Percentiles rank a stretch among this genome's conserved stretches.
phyloP scores from a whole-genome alignment of 2,329 filamentous ascomycete genomes.

The Penicillium freii region DNA sequence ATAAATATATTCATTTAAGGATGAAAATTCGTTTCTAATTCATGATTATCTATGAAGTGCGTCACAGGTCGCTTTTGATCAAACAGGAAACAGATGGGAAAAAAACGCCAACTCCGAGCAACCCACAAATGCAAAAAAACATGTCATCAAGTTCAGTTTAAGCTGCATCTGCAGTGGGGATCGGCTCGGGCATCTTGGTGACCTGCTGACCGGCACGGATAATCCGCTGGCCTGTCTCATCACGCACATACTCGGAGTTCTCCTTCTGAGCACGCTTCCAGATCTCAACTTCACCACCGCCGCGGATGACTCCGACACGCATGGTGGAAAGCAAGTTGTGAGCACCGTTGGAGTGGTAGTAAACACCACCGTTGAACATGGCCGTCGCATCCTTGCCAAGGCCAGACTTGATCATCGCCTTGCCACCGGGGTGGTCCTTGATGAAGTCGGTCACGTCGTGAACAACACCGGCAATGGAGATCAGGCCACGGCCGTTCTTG shows the following conservation, averaged over 20 bases:
- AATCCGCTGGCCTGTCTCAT: slow-evolving; percentile 76
- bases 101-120: slow-evolving; percentile 18
- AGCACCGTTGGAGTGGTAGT: slow-evolving; percentile 84
- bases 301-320: slow-evolving; percentile 81
- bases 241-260: slow-evolving; percentile 74
- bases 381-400: slow-evolving; percentile 86
- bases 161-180: slow-evolving; percentile 80
- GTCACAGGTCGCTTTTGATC: slow-evolving; percentile 22
- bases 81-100: slow-evolving; percentile 9
- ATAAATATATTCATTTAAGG: background rate
- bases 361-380: slow-evolving; percentile 89
- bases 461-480: slow-evolving; percentile 78
- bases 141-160: slow-evolving; percentile 23
- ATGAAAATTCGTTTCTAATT: slow-evolving; percentile 26
- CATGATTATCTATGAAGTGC: slow-evolving; percentile 27
- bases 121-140: slow-evolving; percentile 28
- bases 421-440: slow-evolving; percentile 86
- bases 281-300: slow-evolving; percentile 86
- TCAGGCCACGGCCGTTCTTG: slow-evolving; percentile 72
- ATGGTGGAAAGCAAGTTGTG: slow-evolving; percentile 87
- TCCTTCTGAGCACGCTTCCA: slow-evolving; percentile 85
- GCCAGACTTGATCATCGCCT: slow-evolving; percentile 77
- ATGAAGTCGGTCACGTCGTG: slow-evolving; percentile 83
- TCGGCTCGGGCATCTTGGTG: slow-evolving; percentile 77
- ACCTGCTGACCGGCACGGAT: slow-evolving; percentile 82